Evolutionary conservation across 805 yeast genomes (phyloP).

Genomic region (Yarrowia sp.): DNA sequence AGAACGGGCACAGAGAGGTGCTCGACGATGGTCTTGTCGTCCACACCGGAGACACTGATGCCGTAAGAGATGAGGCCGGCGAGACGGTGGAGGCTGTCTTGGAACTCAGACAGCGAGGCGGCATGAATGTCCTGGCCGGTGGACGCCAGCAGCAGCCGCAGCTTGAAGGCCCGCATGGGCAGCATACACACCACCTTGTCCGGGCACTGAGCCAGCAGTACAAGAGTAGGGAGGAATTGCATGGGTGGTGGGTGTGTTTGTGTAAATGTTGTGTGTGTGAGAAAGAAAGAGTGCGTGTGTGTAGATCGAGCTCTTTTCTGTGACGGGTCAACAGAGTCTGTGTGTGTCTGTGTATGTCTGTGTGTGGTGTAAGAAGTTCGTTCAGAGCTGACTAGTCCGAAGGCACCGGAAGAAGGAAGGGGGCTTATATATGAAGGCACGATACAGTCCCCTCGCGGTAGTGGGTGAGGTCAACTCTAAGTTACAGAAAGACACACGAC

Average conservation of each 20-base stretch:
- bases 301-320: neutral
- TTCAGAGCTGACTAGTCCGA: neutral
- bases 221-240: constrained; percentile 8
- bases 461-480: neutral
- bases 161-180: neutral
- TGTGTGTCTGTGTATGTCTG: neutral
- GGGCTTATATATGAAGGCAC: constrained; percentile 3
- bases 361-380: neutral
- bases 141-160: neutral
- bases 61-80: neutral
- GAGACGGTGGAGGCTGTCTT: neutral
- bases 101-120: neutral
- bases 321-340: neutral
- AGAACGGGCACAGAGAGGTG: constrained; percentile 7
- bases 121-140: neutral
- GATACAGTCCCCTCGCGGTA: neutral
- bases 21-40: neutral
- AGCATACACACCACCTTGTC: constrained; percentile 16
- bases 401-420: neutral
- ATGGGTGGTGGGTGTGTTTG: neutral
- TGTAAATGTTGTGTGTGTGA: neutral
- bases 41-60: neutral
- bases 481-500: neutral
- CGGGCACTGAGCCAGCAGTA: constrained; percentile 21
- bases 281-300: neutral